These are phyloP conservation scores for Pseudocercospora cruenta DNA, from an alignment of 2,329 filamentous ascomycete species.

Conservation along the genomic window DNA sequence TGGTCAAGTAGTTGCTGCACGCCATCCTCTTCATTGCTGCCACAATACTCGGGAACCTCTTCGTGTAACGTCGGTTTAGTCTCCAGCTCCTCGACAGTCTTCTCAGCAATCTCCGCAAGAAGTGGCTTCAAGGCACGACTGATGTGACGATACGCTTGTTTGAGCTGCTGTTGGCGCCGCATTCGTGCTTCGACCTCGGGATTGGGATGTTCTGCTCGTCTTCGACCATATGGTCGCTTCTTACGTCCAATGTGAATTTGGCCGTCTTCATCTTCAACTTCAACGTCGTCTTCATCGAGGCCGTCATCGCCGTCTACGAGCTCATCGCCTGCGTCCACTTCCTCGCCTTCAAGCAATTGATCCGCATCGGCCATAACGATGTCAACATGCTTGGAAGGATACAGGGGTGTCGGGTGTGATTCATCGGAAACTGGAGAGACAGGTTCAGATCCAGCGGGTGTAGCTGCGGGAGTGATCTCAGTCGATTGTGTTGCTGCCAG, in stretches of 20 bases:
- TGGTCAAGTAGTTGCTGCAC: conserved; percentile 47
- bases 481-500: conserved; percentile 26
- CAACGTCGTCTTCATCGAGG: conserved; percentile 29
- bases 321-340: conserved; percentile 8
- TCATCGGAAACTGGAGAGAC: conserved; percentile 29
- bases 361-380: conserved; percentile 21
- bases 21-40: conserved; percentile 50
- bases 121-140: conserved; percentile 66
- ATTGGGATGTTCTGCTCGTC: conserved; percentile 52
- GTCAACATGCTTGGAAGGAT: conserved; percentile 20
- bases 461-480: conserved; percentile 29
- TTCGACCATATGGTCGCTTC: conserved; percentile 41
- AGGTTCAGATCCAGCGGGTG: conserved; percentile 25
- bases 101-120: conserved; percentile 67
- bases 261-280: conserved; percentile 32
- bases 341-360: conserved; percentile 21
- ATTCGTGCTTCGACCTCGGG: conserved; percentile 51
- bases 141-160: conserved; percentile 66
- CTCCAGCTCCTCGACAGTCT: conserved; percentile 61
- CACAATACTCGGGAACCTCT: conserved; percentile 57
- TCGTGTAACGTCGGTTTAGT: conserved; percentile 58
- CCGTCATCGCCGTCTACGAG: conserved; percentile 23
- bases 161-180: conserved; percentile 66
- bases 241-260: conserved; percentile 23
- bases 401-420: conserved; percentile 20